Base-by-base conservation (phyloP, 1,284 basidiomycete species). In the Moesziomyces sp. region DNA sequence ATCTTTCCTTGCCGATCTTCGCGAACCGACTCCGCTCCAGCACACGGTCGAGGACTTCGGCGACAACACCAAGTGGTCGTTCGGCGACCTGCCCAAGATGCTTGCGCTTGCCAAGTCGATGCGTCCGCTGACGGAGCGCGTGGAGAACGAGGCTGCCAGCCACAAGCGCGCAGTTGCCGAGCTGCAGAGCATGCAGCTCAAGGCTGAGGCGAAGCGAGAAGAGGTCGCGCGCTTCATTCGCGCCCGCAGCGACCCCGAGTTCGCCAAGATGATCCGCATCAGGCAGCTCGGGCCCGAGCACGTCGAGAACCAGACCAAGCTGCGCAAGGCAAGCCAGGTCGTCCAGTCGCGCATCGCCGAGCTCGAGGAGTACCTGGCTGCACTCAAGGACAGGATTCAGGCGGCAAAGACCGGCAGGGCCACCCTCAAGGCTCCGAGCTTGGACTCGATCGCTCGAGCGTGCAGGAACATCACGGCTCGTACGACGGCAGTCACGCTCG, bases 221-320 rank as follows among this genome's bases (percentile, higher is more conserved):
- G 82, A 83, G 48, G 68, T 72, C 2, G 65, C 75, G 5, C 88
- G 92, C 3, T 93, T 93, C 83, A 87, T 90, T 52, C 89, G 88
- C 69, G 92, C 92, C 0, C 89, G 89, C 61, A 87, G 87, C 45
- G 93, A 95, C 79, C 88, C 89, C 2, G 91, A 91, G 46, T 93
- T 93, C 82, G 89, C 91, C 14, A 91, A 90, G 77, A 91, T 93
- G 87, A 85, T 94, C 44, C 91, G 90, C 80, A 86, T 90, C 0
- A 87, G 92, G 53, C 90, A 90, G n/a, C 86, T 95, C n/a, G 91
- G 91, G 7, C 93, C 93, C 0, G 93, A 95, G 78, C 90, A 93
- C 78, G 86, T 90, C n/a, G 93, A 94, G 82, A 90, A 89, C 3
- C 93, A 93, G 80, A 88, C 86, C 13, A 89, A 90, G 57, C 85